Percentiles rank a stretch among this genome's conserved stretches.
Conservation (phyloP, 495 filamentous ascomycete species). For the Hypoxylon perforatum region DNA sequence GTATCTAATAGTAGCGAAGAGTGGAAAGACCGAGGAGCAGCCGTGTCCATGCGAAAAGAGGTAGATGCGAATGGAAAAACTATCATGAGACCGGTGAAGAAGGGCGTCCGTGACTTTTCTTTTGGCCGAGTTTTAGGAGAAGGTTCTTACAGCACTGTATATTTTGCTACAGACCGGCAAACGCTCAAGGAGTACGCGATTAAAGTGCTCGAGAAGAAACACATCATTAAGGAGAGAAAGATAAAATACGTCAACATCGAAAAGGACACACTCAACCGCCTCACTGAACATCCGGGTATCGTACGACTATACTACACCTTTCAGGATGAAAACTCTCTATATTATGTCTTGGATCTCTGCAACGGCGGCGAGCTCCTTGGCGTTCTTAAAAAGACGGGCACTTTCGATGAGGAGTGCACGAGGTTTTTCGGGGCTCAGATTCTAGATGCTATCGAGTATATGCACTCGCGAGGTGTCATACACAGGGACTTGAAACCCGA, state of each 20-base stretch:
- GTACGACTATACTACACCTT: slow-evolving; percentile 99
- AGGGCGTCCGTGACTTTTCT: slow-evolving; percentile 95
- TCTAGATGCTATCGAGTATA: slow-evolving; percentile 94
- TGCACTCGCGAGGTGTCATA: slow-evolving; percentile 96
- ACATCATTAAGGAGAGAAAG: slow-evolving; percentile 99
- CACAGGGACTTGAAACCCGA: slow-evolving; percentile 98
- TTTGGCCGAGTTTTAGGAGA: slow-evolving; percentile 94
- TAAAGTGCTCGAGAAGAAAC: slow-evolving; percentile 97
- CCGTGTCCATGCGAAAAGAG: slow-evolving; percentile 80
- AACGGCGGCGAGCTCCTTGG: slow-evolving; percentile 93
- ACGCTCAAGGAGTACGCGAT: slow-evolving; percentile 97
- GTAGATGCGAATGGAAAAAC: slow-evolving; percentile 84
- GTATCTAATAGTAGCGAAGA: slow-evolving; percentile 82
- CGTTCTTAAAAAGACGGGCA: slow-evolving; percentile 90
- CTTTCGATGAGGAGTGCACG: slow-evolving; percentile 96
- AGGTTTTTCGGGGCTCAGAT: slow-evolving; percentile 97
- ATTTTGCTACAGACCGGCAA: slow-evolving; percentile 93
- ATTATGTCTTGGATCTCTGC: slow-evolving; percentile 96
- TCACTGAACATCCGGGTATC: slow-evolving; percentile 96
- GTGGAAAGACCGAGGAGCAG: slow-evolving; percentile 94
- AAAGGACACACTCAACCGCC: slow-evolving; percentile 94
- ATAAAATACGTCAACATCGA: slow-evolving; percentile 99
- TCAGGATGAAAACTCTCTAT: slow-evolving; percentile 94
- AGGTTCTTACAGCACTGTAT: slow-evolving; percentile 97
- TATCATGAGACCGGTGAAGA: slow-evolving; percentile 86